Evolutionary conservation across 352 stramenopile species (phyloP), one percentile per base, ranked within the genome.

Genomic region (Phytophthora sojae): DNA sequence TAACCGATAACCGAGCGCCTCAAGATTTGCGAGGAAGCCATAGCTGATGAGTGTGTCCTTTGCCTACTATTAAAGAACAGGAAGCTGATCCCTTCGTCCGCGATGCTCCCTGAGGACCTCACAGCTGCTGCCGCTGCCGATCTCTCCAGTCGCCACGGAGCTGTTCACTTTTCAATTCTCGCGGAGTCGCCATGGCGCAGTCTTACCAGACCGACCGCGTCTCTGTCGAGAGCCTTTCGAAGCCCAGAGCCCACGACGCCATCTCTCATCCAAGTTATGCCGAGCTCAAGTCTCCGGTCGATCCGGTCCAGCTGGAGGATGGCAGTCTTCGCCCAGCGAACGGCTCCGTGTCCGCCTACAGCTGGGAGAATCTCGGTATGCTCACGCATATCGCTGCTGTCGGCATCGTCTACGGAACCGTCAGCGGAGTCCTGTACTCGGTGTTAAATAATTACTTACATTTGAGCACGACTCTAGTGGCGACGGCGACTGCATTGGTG

Each of bases 371-470:
- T 56, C 59, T 87, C 6, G 81, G 81, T 6, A 72, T 89, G 44
- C 19, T 83, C 37, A 71, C 75, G 30, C 81, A 86, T 44, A 77
- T 83, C n/a, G 76, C 67, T 0, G 59, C 57, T 2, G 74, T 85
- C n/a, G 81, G 81, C 45, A 56, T 87, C 29, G 65, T 89, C n/a
- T 80, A 84, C 61, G 75, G 75, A 15, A 72, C 69, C 0, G 59
- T 79, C 12, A 67, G 51, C 8, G 70, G 73, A 7, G 72, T 81
- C 44, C 69, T 87, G 58, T 88, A 88, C 66, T 79, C 82, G 23
- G 75, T 89, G 50, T 68, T 90, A 23, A 86, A 81, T 67, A 85
- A 86, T 53, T 90, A 88, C 66, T 58, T 90, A 86, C 71, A n/a
- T n/a, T 85, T 88, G 76, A 80, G 79, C 4, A 77, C 73, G 0